Conservation (phyloP, 805 yeast species). For the Hemisphaericaspora nanyangensis region DNA sequence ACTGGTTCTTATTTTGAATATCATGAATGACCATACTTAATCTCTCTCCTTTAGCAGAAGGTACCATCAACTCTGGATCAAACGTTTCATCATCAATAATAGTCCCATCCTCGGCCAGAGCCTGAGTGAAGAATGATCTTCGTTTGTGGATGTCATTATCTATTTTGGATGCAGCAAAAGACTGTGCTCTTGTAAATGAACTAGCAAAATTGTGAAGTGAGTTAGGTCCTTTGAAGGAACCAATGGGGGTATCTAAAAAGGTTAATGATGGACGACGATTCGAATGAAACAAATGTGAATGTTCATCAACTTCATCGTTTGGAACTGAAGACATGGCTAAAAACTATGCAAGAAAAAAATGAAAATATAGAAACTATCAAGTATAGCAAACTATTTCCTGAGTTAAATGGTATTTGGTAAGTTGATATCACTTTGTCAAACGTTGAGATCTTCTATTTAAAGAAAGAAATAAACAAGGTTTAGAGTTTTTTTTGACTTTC, state of each 20-base stretch:
- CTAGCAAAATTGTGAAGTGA: constrained; percentile 77
- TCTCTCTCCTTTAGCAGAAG: constrained; percentile 60
- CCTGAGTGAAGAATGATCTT: constrained; percentile 52
- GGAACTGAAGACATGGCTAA: no score
- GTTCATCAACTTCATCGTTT: no score
- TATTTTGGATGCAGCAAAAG: constrained; percentile 47
- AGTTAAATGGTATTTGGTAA: no score
- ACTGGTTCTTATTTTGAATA: constrained; percentile 14
- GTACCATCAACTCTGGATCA: constrained; percentile 67
- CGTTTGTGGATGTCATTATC: constrained; percentile 54
- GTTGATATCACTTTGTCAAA: no score
- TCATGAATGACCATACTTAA: constrained; percentile 54
- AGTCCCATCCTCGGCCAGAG: constrained; percentile 22
- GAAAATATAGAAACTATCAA: no score
- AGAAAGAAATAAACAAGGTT: no score
- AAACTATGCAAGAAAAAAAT: no score
- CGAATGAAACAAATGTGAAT: constrained; percentile 8
- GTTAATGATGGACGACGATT: constrained; percentile 17
- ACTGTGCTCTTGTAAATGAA: constrained; percentile 75
- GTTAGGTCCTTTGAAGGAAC: constrained; percentile 58
- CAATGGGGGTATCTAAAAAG: constrained; percentile 28
- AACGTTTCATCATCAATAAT: constrained; percentile 51
- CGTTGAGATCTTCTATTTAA: no score
- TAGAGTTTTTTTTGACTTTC: no score
- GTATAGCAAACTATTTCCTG: no score